Percentiles rank a stretch among this genome's conserved stretches.
Evolutionary conservation across 1,284 basidiomycete genomes (phyloP).

Genomic region (Leccinum insigne): DNA sequence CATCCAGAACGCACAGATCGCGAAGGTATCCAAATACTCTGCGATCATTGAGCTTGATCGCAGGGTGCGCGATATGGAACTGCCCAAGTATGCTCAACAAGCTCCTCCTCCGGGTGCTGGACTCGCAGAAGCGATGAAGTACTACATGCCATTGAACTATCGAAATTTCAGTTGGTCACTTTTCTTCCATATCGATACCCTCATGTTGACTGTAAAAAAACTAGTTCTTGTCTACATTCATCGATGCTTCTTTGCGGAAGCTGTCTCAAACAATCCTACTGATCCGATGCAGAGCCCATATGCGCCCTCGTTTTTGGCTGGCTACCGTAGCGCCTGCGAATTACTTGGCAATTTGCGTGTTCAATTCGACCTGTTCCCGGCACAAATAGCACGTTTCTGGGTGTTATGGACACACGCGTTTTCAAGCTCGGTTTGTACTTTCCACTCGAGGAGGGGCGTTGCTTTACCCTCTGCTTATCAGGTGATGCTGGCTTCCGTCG

Average conservation of each 20-base stretch:
- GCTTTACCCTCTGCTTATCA: conserved; percentile 24
- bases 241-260: conserved; percentile 68
- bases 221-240: conserved; percentile 65
- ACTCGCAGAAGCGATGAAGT: conserved; percentile 56
- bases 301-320: conserved; percentile 65
- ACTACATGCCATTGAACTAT: conserved; percentile 69
- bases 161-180: conserved; percentile 55
- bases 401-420: conserved; percentile 71
- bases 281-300: conserved; percentile 65
- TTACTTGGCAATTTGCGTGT: conserved; percentile 48
- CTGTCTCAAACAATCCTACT: conserved; percentile 52
- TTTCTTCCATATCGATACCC: conserved; percentile 12
- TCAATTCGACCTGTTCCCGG: conserved; percentile 56
- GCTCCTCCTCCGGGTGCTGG: conserved; percentile 41
- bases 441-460: neutral
- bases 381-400: conserved; percentile 64
- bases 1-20: conserved; percentile 62
- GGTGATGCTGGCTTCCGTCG: conserved; percentile 71
- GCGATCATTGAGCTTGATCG: conserved; percentile 63
- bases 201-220: neutral
- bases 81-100: conserved; percentile 53
- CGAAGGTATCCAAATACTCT: conserved; percentile 64
- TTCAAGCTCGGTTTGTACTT: conserved; percentile 51
- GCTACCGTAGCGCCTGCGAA: conserved; percentile 61
- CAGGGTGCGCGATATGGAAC: conserved; percentile 60